phyloP scores from a whole-genome alignment of 768 basidiomycete genomes.

The Rhodotorula taiwanensis region DNA sequence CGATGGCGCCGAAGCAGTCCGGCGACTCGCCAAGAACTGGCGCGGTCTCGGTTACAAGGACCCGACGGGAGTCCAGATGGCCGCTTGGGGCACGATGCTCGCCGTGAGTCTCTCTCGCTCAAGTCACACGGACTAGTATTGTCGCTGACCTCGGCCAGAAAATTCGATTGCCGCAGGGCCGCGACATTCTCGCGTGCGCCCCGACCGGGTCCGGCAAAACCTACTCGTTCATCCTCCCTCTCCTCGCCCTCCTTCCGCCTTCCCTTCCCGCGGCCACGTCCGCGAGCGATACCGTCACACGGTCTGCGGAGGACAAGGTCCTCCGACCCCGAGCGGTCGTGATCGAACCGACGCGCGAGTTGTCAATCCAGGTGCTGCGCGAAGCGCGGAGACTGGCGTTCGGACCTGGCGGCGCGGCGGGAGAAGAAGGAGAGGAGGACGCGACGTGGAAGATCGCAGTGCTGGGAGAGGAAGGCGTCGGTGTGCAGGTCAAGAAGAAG shows the following conservation, averaged over 20 bases:
- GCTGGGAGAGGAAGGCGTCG: constrained; percentile 34
- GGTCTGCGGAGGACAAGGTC: constrained; percentile 37
- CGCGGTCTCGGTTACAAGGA: constrained; percentile 54
- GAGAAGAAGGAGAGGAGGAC: constrained; percentile 48
- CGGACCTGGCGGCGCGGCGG: not conserved
- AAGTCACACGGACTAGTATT: not conserved
- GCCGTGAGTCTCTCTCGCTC: constrained; percentile 51
- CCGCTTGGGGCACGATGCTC: constrained; percentile 70
- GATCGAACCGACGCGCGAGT: constrained; percentile 84
- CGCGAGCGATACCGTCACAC: constrained; percentile 1
- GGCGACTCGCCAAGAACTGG: constrained; percentile 50
- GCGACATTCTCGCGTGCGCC: constrained; percentile 87
- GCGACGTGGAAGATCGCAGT: constrained; percentile 31
- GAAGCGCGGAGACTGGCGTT: constrained; percentile 76
- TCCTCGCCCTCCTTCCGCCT: constrained; percentile 56
- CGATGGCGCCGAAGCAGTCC: not conserved
- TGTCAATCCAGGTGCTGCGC: constrained; percentile 92
- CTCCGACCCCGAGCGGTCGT: constrained; percentile 65
- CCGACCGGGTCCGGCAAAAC: constrained; percentile 99
- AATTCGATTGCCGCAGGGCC: constrained; percentile 47
- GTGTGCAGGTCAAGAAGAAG: not conserved
- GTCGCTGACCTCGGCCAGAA: not conserved
- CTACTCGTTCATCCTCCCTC: constrained; percentile 78
- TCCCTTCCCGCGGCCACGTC: constrained; percentile 57
- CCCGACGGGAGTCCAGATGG: constrained; percentile 75